Evolutionary conservation across 164 flowering plant species (phyloP).

Genomic region (Vitis labrusca): DNA sequence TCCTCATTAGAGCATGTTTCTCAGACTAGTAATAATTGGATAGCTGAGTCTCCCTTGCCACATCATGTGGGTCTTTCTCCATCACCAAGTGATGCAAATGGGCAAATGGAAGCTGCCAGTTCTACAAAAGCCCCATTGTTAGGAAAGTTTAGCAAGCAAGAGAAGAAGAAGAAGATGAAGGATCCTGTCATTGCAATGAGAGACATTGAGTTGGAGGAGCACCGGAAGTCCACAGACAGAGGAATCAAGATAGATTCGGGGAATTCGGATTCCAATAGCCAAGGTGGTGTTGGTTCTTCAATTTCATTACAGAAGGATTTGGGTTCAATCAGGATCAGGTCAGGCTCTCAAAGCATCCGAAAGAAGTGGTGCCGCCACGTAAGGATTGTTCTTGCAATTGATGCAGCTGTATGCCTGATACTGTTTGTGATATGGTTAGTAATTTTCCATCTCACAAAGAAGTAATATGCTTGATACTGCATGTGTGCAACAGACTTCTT

Average conservation of each 20-base stretch:
- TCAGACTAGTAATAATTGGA: conserved; percentile 25
- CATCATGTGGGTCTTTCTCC: conserved; percentile 28
- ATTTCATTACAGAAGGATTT: conserved; percentile 48
- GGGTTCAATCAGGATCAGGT: conserved; percentile 44
- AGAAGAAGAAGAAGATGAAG: conserved; percentile 54
- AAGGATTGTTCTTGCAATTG: conserved; percentile 67
- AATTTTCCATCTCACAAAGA: conserved; percentile 35
- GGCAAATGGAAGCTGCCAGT: conserved; percentile 29
- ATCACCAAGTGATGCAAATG: conserved; percentile 31
- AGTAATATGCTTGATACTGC: too few relatives aligned
- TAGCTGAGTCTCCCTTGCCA: conserved; percentile 15
- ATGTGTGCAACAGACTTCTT: too few relatives aligned
- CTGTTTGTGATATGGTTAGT: conserved; percentile 69
- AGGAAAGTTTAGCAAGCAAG: conserved; percentile 54
- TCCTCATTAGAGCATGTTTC: conserved; percentile 59
- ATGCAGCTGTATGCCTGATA: conserved; percentile 58
- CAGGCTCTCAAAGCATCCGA: conserved; percentile 41
- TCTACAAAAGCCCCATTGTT: conserved; percentile 70
- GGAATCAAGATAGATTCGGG: conserved; percentile 40
- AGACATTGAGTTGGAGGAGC: conserved; percentile 55
- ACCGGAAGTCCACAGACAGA: conserved; percentile 54
- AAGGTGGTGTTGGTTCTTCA: conserved; percentile 33
- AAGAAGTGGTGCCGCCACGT: conserved; percentile 73
- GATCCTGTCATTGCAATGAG: conserved; percentile 47
- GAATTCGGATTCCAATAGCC: conserved; percentile 32